Evolutionary conservation across 2,329 filamentous ascomycete species (phyloP).

Genomic region (Xylariaceae sp.): DNA sequence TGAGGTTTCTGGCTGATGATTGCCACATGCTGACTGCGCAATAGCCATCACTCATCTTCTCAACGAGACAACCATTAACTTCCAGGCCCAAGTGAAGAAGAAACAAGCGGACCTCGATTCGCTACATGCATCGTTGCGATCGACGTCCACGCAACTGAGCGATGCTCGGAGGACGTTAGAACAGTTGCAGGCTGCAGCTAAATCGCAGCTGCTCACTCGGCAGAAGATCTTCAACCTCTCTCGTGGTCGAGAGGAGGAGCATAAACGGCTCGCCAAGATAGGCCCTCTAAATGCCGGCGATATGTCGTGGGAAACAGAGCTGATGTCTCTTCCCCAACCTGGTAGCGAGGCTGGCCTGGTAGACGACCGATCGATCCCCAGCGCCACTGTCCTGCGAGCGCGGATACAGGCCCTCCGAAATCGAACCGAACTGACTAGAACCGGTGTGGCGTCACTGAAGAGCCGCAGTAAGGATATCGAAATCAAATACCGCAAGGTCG

Average conservation of each 20-base stretch:
- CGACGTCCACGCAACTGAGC: conserved; percentile 71
- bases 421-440: conserved; percentile 62
- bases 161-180: conserved; percentile 72
- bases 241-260: conserved; percentile 66
- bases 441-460: conserved; percentile 65
- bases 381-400: conserved; percentile 56
- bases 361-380: conserved; percentile 47
- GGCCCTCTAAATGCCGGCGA: conserved; percentile 40
- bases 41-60: conserved; percentile 77
- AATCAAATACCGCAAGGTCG: conserved; percentile 80
- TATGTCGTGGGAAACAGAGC: conserved; percentile 49
- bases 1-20: not conserved
- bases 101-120: conserved; percentile 82
- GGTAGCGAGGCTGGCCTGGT: conserved; percentile 28
- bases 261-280: conserved; percentile 45
- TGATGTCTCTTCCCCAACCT: conserved; percentile 40
- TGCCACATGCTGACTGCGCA: conserved; percentile 2
- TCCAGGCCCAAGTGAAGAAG: conserved; percentile 72
- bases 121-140: conserved; percentile 74
- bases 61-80: conserved; percentile 69
- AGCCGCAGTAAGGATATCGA: conserved; percentile 79
- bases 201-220: conserved; percentile 58
- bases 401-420: conserved; percentile 64
- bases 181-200: conserved; percentile 59
- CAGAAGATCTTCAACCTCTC: conserved; percentile 75